Percentiles rank a stretch among this genome's conserved stretches.
These are phyloP conservation scores for Gossypium raimondii DNA, from an alignment of 345 rosid genomes.

Conservation along the genomic window DNA sequence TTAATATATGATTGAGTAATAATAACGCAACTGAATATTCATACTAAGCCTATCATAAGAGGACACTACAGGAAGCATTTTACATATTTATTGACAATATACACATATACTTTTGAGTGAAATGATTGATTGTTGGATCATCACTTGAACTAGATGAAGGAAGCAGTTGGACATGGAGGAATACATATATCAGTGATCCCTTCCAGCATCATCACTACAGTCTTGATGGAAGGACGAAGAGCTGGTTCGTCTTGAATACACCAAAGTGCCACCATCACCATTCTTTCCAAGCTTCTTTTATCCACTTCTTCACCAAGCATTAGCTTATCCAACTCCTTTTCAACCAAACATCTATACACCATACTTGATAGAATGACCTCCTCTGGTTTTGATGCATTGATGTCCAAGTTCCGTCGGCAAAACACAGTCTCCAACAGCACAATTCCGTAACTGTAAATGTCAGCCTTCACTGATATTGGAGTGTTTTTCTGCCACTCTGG, in stretches of 20 bases:
- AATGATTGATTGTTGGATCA: not conserved
- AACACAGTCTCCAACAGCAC: constrained; percentile 22
- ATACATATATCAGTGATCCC: constrained; percentile 15
- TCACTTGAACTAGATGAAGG: constrained; percentile 7
- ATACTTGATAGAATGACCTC: constrained; percentile 15
- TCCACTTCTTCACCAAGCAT: constrained; percentile 20
- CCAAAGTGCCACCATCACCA: constrained; percentile 27
- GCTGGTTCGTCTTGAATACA: constrained; percentile 26
- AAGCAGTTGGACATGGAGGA: constrained; percentile 18
- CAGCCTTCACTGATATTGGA: constrained; percentile 21
- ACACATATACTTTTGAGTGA: not conserved
- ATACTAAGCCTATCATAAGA: too few relatives aligned
- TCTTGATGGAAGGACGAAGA: constrained; percentile 21
- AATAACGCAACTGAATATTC: too few relatives aligned
- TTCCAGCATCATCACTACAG: constrained; percentile 18
- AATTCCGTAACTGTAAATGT: constrained; percentile 26
- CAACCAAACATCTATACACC: constrained; percentile 22
- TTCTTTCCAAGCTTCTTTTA: constrained; percentile 15
- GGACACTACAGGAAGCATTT: not conserved
- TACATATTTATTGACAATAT: not conserved
- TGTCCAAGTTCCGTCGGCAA: constrained; percentile 19
- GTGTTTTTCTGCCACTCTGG: constrained; percentile 37
- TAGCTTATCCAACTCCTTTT: not conserved
- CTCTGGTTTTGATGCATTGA: not conserved
- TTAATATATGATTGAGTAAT: too few relatives aligned